Conservation (phyloP, 495 filamentous ascomycete genomes). For the Hypoxylon lenormandii region DNA sequence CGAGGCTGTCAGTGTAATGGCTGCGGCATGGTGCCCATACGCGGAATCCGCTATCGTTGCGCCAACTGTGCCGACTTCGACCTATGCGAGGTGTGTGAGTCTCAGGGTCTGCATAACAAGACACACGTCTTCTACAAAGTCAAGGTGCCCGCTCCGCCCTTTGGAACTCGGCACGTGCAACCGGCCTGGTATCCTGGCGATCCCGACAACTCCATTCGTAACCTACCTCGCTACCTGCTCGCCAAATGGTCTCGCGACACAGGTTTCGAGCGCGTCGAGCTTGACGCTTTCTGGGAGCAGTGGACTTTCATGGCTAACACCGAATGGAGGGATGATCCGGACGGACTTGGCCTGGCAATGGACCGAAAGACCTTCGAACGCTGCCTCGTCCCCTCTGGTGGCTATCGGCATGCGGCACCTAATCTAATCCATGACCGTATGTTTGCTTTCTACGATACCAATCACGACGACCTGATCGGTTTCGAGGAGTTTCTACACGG, state of each 20-base stretch:
- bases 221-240: constrained; percentile 71
- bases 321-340: constrained; percentile 85
- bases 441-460: constrained; percentile 95
- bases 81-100: constrained; percentile 88
- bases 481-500: constrained; percentile 91
- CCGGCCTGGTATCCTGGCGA: constrained; percentile 92
- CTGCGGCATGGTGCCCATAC: constrained; percentile 85
- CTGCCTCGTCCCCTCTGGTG: constrained; percentile 84
- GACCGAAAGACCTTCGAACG: constrained; percentile 90
- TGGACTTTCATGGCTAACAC: constrained; percentile 90
- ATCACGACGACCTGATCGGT: constrained; percentile 88
- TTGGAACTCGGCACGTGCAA: constrained; percentile 70
- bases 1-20: constrained; percentile 92
- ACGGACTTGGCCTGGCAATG: constrained; percentile 81
- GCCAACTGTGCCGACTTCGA: constrained; percentile 93
- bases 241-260: constrained; percentile 76
- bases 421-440: constrained; percentile 94
- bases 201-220: constrained; percentile 70
- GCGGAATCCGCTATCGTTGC: constrained; percentile 90
- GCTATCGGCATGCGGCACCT: constrained; percentile 78
- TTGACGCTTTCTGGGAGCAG: constrained; percentile 95
- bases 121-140: constrained; percentile 96
- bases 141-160: constrained; percentile 61
- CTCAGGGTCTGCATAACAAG: constrained; percentile 83
- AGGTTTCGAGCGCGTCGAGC: constrained; percentile 80